A percentile compares a stretch with the other conserved stretches of the same genome.
Evolutionary conservation across 208 protist genomes (phyloP).

Genomic region (Wallacemonas collosoma): DNA sequence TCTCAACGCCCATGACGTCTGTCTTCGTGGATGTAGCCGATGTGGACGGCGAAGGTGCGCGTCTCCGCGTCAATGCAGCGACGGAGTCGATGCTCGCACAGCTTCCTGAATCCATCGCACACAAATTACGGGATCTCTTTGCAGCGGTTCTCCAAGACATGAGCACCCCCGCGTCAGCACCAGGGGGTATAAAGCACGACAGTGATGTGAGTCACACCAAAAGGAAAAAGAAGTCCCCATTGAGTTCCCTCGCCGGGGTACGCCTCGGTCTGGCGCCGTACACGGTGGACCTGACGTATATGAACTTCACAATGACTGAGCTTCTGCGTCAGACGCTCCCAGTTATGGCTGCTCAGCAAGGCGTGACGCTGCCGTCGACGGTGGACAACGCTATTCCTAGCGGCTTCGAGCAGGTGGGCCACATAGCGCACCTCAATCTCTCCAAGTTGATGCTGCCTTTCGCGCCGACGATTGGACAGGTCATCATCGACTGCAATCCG

Average conservation of each 20-base stretch:
- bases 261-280: slow-evolving; percentile 35
- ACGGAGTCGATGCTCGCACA: neutral
- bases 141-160: neutral
- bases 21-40: neutral
- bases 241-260: neutral
- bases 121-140: neutral
- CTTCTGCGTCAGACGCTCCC: slow-evolving; percentile 61
- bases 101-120: neutral
- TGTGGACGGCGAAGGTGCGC: too few relatives aligned
- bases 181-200: too few relatives aligned
- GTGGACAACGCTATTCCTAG: slow-evolving; percentile 36
- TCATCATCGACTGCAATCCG: slow-evolving; percentile 96
- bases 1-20: neutral
- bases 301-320: slow-evolving; percentile 87
- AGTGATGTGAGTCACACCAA: neutral
- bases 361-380: slow-evolving; percentile 1
- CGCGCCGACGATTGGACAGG: slow-evolving; percentile 91
- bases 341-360: slow-evolving; percentile 1
- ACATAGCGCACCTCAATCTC: slow-evolving; percentile 98
- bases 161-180: too few relatives aligned
- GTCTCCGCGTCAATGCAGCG: neutral
- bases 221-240: neutral
- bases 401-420: slow-evolving; percentile 91
- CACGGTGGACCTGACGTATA: slow-evolving; percentile 50
- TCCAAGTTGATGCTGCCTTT: slow-evolving; percentile 91